A percentile compares a stretch with the other conserved stretches of the same genome.
Conservation (phyloP, 805 yeast genomes). For the Saccharomyces paradoxus region DNA sequence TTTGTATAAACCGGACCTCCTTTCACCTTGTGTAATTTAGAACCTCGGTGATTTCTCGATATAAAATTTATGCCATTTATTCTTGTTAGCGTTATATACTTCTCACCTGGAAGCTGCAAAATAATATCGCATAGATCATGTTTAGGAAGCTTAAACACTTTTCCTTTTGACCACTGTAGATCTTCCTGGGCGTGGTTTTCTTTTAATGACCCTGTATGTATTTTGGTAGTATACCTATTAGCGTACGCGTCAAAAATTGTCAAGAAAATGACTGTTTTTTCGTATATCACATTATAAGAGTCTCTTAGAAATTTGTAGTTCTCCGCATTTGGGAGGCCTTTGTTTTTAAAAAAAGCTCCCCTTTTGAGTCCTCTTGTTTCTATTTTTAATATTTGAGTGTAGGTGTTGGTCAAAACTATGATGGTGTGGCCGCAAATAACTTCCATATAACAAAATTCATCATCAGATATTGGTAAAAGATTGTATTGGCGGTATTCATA, state of each 20-base stretch:
- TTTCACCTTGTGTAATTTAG: not conserved
- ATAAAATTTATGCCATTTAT: not conserved
- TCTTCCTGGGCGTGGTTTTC: not conserved
- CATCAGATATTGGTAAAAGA: not conserved
- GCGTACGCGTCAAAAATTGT: not conserved
- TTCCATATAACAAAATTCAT: not conserved
- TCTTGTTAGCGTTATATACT: not conserved
- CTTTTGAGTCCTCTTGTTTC: not conserved
- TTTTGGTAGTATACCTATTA: not conserved
- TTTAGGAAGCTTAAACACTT: not conserved
- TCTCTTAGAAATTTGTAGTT: not conserved
- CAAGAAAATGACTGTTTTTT: not conserved
- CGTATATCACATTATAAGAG: not conserved
- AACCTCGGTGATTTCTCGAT: not conserved
- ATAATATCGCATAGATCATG: not conserved
- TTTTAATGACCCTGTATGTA: not conserved
- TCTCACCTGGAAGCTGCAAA: not conserved
- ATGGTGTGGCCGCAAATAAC: not conserved
- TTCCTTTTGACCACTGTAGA: not conserved
- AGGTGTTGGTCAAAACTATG: not conserved
- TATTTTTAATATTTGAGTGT: not conserved
- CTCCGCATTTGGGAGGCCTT: not conserved
- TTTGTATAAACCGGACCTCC: not conserved
- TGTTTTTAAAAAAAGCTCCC: not conserved
- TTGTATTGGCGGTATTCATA: not conserved